Conservation (phyloP, 441 rosid species). For the Adansonia gregorii region DNA sequence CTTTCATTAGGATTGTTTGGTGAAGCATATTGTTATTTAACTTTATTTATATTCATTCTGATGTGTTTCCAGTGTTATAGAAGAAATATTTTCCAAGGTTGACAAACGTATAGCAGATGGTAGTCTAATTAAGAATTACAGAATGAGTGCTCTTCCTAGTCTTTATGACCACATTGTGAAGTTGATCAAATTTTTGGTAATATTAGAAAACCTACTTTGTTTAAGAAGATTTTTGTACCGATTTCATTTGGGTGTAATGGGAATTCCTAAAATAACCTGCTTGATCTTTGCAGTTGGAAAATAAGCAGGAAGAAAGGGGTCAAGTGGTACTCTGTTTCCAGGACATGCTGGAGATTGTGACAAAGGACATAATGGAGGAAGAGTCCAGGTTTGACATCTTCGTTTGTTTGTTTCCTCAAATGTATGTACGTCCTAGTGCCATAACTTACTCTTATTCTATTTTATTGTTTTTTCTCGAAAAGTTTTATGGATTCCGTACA, state of each 20-base stretch:
- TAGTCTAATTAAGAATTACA: conserved; percentile 60
- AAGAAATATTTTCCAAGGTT: conserved; percentile 64
- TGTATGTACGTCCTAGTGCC: conserved; percentile 20
- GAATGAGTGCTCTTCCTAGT: conserved; percentile 90
- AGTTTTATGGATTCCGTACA: conserved; percentile 76
- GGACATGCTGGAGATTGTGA: conserved; percentile 98
- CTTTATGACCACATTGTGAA: conserved; percentile 85
- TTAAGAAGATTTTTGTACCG: not conserved
- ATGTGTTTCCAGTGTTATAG: conserved; percentile 69
- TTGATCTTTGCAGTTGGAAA: conserved; percentile 57
- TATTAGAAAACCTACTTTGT: conserved; percentile 12
- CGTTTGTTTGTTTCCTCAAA: conserved; percentile 21
- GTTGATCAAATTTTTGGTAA: conserved; percentile 89
- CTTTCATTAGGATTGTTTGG: conserved; percentile 22
- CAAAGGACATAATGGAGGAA: conserved; percentile 88
- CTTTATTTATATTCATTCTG: conserved; percentile 14
- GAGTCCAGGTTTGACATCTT: conserved; percentile 63
- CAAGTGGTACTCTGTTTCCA: conserved; percentile 93
- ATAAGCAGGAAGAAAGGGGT: conserved; percentile 82
- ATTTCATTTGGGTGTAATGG: conserved; percentile 13
- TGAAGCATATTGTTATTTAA: conserved; percentile 16
- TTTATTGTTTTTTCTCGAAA: conserved; percentile 28
- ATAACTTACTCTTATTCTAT: conserved; percentile 27
- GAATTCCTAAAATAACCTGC: conserved; percentile 25
- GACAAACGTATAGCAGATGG: conserved; percentile 53